Conservation (phyloP, 768 basidiomycete genomes). For the Tremella fuciformis region DNA sequence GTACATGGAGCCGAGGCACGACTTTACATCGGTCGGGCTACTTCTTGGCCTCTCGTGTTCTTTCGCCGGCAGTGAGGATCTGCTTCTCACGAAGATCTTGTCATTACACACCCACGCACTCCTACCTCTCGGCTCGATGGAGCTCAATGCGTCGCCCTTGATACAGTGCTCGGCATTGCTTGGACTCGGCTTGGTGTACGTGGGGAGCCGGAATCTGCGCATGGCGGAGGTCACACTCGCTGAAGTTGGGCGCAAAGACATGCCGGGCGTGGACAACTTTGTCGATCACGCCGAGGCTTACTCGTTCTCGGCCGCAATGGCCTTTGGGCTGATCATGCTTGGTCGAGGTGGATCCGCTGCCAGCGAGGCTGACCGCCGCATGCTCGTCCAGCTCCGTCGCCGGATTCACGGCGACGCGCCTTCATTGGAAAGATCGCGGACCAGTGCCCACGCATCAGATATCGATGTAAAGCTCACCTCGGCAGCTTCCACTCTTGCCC, state of each 20-base stretch:
- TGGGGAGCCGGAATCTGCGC: slow-evolving; percentile 78
- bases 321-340: slow-evolving; percentile 95
- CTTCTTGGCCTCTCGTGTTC: slow-evolving; percentile 90
- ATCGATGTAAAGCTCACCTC: slow-evolving; percentile 90
- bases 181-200: slow-evolving; percentile 83
- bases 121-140: slow-evolving; percentile 78
- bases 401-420: slow-evolving; percentile 68
- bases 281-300: slow-evolving; percentile 90
- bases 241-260: slow-evolving; percentile 74
- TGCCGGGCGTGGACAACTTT: slow-evolving; percentile 76
- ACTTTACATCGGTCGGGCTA: slow-evolving; percentile 88
- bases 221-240: slow-evolving; percentile 89
- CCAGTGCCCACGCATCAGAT: background rate
- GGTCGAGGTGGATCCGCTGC: slow-evolving; percentile 67
- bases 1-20: slow-evolving; percentile 93
- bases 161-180: slow-evolving; percentile 85
- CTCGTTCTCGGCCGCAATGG: slow-evolving; percentile 78
- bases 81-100: slow-evolving; percentile 83
- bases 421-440: slow-evolving; percentile 24
- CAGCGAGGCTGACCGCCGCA: slow-evolving; percentile 70
- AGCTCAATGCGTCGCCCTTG: slow-evolving; percentile 83
- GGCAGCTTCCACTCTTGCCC: slow-evolving; percentile 81
- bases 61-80: slow-evolving; percentile 77
- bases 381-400: slow-evolving; percentile 67
- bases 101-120: slow-evolving; percentile 91